Percentiles rank a stretch among this genome's conserved stretches.
These are phyloP conservation scores for Penicillium manginii DNA, from an alignment of 495 filamentous ascomycete genomes.

Conservation along the genomic window DNA sequence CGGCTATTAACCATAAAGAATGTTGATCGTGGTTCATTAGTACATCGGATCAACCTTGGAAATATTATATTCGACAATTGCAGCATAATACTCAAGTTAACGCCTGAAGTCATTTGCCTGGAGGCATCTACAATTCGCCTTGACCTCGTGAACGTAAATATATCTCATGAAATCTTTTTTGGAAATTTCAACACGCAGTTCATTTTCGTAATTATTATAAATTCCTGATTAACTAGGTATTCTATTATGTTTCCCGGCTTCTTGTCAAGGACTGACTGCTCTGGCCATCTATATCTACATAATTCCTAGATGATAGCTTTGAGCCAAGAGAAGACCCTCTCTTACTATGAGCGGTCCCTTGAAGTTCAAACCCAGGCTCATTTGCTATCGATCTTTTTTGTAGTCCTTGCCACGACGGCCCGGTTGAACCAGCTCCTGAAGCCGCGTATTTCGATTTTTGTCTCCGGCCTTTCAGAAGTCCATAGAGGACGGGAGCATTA, in stretches of 20 bases:
- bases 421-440: slow-evolving; percentile 9
- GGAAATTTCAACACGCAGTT: too few relatives aligned
- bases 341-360: slow-evolving; percentile 11
- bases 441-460: slow-evolving; percentile 13
- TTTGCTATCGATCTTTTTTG: slow-evolving; percentile 6
- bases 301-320: not conserved
- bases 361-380: slow-evolving; percentile 16
- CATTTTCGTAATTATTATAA: too few relatives aligned
- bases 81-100: too few relatives aligned
- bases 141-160: too few relatives aligned
- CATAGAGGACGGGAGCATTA: slow-evolving; percentile 46
- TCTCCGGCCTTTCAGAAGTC: slow-evolving; percentile 13
- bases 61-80: too few relatives aligned
- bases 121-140: too few relatives aligned
- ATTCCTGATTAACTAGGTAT: too few relatives aligned
- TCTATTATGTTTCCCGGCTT: not conserved
- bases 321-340: slow-evolving; percentile 5
- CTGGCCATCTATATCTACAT: not conserved
- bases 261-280: not conserved
- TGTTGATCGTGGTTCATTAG: too few relatives aligned
- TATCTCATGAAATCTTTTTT: slow-evolving; percentile 62
- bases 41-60: too few relatives aligned
- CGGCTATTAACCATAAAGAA: too few relatives aligned
- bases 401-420: slow-evolving; percentile 11
- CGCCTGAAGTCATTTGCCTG: too few relatives aligned